Evolutionary conservation across 805 yeast genomes (phyloP), one percentile per base, ranked within the genome.

Genomic region (Pichia occidentalis): DNA sequence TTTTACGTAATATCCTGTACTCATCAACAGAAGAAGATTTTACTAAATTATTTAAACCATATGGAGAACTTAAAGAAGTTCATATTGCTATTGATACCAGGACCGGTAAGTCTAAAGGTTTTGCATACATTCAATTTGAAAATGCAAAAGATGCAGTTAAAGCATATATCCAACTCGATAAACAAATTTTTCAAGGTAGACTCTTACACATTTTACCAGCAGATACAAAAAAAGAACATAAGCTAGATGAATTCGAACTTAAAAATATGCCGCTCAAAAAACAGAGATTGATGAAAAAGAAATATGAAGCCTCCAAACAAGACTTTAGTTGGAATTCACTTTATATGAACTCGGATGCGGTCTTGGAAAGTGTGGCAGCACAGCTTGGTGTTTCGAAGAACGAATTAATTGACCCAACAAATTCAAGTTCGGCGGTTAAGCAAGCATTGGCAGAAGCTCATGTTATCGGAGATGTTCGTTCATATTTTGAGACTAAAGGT

Each of bases 401-500:
- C 7, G 85, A 86, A 40, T 70, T 92, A 53, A 73, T 92, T 44
- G 94, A 92, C 58, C 90, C 96, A 1, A 83, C 85, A 50, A 85
- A 79, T 47, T 72, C 95, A 7, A 78, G 71, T 43, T 82, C 95
- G 36, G 97, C 95, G 1, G 97, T 92, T 11, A 85, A 88, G 56
- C 97, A 88, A 61, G 97, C 98, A 0, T 71, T 92, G 46, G 97
- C 98, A 0, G 98, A 92, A 64, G 94, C 97, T 2, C 92, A 87
- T 54, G 95, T 88, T 13, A 80, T 92, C 52, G 92, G 88, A 31
- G 92, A 82, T 59, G 95, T 92, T 10, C 75, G 95, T 53, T 75
- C 76, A 49, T 92, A 78, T 61, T 92, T 92, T 59, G 95, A 86
- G 57, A 61, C 67, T 18, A 80, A 80, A 54, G 95, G 95, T 24